phyloP scores from a whole-genome alignment of 306 rosid species.

The Senna tora region DNA sequence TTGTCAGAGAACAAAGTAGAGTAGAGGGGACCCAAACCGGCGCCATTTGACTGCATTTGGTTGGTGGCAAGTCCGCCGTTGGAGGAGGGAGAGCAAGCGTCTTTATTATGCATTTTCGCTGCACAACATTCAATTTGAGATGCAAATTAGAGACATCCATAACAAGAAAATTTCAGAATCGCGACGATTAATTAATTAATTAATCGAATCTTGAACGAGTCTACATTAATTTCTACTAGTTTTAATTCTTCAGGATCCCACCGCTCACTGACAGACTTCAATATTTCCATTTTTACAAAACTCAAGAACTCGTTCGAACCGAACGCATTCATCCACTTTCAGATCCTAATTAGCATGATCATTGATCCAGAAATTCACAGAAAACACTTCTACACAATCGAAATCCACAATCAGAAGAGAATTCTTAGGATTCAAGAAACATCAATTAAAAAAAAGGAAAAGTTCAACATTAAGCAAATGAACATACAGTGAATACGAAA shows the following conservation, averaged over 20 bases:
- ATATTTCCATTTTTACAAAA: not conserved
- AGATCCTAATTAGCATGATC: not conserved
- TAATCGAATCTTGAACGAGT: slow-evolving; percentile 6
- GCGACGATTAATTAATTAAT: not conserved
- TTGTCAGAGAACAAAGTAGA: slow-evolving; percentile 48
- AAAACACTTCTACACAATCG: not conserved
- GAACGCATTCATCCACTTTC: not conserved
- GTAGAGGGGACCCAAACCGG: slow-evolving; percentile 46
- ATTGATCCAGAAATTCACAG: not conserved
- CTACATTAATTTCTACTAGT: no score
- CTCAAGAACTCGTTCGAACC: not conserved
- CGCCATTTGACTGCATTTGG: slow-evolving; percentile 45
- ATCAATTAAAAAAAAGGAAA: no score
- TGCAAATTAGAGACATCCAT: slow-evolving; percentile 3
- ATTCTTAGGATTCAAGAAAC: not conserved
- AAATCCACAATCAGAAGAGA: not conserved
- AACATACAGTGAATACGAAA: no score
- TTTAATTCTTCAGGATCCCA: not conserved
- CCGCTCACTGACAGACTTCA: not conserved
- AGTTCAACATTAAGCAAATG: no score
- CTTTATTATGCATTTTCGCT: slow-evolving; percentile 54
- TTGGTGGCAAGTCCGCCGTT: slow-evolving; percentile 42
- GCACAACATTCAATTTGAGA: not conserved
- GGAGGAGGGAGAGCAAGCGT: slow-evolving; percentile 48
- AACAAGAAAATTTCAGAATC: slow-evolving; percentile 3